Evolutionary conservation across 2,329 filamentous ascomycete genomes (phyloP), one percentile per base, ranked within the genome.

Genomic region (Colletotrichum plurivorum): DNA sequence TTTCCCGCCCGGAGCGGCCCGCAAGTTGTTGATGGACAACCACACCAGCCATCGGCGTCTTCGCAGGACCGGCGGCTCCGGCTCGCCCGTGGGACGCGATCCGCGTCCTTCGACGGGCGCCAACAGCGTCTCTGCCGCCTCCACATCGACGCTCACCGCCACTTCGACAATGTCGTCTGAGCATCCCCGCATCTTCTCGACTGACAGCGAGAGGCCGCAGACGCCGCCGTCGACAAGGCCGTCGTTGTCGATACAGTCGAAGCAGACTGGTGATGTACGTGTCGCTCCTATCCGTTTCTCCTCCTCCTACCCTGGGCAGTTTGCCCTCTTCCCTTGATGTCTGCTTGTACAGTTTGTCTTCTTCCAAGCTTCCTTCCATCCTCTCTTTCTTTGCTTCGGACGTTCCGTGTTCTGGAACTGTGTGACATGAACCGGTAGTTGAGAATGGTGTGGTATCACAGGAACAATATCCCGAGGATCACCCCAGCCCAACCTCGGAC

Each of bases 61-160:
- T 60, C 56, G 63, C 22, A 61, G 48, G 41, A 49, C 16, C 25
- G 63, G 56, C 20, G n/a, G 43, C n/a, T 27, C 53, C 22, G 63
- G 41, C 48, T 66, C 63, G 15, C 56, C 55, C 54, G 45, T 56
- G 49, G 56, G 55, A 61, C 63, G 57, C 13, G 52, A 41, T 20
- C 64, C 51, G 58, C 66, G 66, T 54, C 61, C 66, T 16, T 46
- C 66, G n/a, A 65, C 66, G 20, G 66, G 52, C 31, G 61, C 66
- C 48, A 68, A 65, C 61, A 68, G 66, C 66, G 36, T 68, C 66
- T 68, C 66, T 48, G 66, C 62, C 54, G 22, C 66, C 39, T 68
- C 66, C 56, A 60, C 67, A 25, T 69, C 67, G 51, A 67, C 67
- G 63, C 31, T 55, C 25, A 69, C 71, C 71, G 71, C 71, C 63